Evolutionary conservation across 495 filamentous ascomycete genomes (phyloP), one percentile per base, ranked within the genome.

Genomic region (Margaritispora aquatica): DNA sequence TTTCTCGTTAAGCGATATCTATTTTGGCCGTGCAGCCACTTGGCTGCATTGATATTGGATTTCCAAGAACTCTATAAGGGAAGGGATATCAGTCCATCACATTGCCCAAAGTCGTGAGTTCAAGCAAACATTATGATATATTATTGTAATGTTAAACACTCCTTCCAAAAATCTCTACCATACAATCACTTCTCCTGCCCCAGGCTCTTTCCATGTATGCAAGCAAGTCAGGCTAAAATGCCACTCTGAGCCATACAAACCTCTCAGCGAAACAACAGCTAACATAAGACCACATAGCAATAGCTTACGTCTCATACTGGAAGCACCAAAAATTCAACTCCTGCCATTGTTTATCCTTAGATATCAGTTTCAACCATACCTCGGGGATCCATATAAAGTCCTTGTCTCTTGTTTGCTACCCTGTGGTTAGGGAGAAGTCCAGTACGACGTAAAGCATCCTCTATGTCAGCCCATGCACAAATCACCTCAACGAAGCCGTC

Each of bases 401-500:
- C 47, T 20, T 54, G 27, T 38, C 52, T 54, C 52, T 41, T 54
- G 15, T 38, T 36, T 1, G 15, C 29, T 23, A 13, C 21, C 11
- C 19, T 38, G 15, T 54, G 29, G 5, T 36, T n/a, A 10, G 13
- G n/a, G 17, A 62, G 21, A 17, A 66, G 26, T 7, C 57, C 48
- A 1, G 41, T 27, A 19, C 27, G 26, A 19, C 41, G 26, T 19
- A 66, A 20, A 1, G 34, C 57, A 10, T 58, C 58, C 26, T 24
- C 31, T 21, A 64, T 41, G 47, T 64, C 65, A n/a, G 21, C 19
- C 62, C 65, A 68, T 26, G 47, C 38, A 21, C 62, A 64, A 21
- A 65, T 27, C 49, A 65, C 47, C 36, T 65, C 56, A 15, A 59
- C 48, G 23, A 22, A 49, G 2, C 62, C 60, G 27, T 61, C 51